Evolutionary conservation across 495 filamentous ascomycete genomes (phyloP).

Genomic region (Podospora fimiseda): DNA sequence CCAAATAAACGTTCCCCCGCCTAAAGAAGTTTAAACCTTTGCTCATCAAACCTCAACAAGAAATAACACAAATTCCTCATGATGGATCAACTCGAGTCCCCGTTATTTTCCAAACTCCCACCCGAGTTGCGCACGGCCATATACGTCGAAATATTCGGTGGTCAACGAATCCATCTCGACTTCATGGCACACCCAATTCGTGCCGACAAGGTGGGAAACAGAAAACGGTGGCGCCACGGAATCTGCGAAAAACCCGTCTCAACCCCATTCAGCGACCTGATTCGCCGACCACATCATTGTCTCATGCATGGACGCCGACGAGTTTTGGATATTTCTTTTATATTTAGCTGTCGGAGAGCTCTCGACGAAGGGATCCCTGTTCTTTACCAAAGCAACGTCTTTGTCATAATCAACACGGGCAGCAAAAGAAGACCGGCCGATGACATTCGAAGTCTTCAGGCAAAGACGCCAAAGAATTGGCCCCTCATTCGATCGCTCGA

Average conservation of each 20-base stretch:
- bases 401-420: conserved; percentile 10
- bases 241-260: conserved; percentile 1
- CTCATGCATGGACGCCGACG: conserved; percentile 3
- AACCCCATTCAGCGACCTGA: neutral
- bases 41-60: too few species aligned
- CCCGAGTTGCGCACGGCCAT: conserved; percentile 11
- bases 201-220: conserved; percentile 11
- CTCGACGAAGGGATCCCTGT: conserved; percentile 8
- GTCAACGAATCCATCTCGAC: conserved; percentile 7
- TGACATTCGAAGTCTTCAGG: conserved; percentile 13
- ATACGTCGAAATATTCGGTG: conserved; percentile 9
- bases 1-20: too few species aligned
- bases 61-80: too few species aligned
- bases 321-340: conserved; percentile 5
- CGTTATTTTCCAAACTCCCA: conserved; percentile 11
- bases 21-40: too few species aligned
- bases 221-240: conserved; percentile 10
- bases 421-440: conserved; percentile 5
- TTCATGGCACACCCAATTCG: conserved; percentile 12
- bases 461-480: conserved; percentile 14
- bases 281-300: conserved; percentile 6
- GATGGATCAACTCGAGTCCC: conserved; percentile 6
- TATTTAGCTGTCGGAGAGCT: conserved; percentile 13
- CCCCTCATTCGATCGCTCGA: conserved; percentile 8
- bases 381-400: conserved; percentile 13